phyloP scores from a whole-genome alignment of 257 asterid genomes.

The Solanum chilense region DNA sequence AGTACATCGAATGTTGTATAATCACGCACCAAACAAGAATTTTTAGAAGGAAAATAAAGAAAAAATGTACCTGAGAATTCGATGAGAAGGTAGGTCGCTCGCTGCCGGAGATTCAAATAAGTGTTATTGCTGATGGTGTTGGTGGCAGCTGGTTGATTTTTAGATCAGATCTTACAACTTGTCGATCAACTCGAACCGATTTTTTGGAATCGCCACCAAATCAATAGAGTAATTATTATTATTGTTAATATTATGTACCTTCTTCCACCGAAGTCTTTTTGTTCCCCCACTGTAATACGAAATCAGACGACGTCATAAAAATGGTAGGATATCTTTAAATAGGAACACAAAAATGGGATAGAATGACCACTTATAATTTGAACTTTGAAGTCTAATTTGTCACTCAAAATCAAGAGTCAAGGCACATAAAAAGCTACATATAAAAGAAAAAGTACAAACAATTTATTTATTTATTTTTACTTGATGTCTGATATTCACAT shows the following conservation, averaged over 20 bases:
- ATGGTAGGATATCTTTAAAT: no score
- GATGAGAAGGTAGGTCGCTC: slow-evolving; percentile 65
- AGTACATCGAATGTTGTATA: no score
- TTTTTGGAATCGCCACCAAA: slow-evolving; percentile 26
- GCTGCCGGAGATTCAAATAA: slow-evolving; percentile 68
- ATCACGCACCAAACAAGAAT: background rate
- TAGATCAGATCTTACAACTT: slow-evolving; percentile 56
- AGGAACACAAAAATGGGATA: no score
- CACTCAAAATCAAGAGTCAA: no score
- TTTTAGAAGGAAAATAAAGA: background rate
- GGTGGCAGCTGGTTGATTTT: slow-evolving; percentile 13
- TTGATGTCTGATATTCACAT: background rate
- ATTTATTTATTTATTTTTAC: no score
- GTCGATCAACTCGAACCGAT: slow-evolving; percentile 38
- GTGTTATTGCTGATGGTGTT: slow-evolving; percentile 7
- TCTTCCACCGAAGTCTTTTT: slow-evolving; percentile 76
- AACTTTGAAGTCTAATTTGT: no score
- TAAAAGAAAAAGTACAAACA: background rate
- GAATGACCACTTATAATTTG: no score
- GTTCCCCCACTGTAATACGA: slow-evolving; percentile 80
- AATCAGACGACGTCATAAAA: slow-evolving; percentile 51
- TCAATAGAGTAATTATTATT: slow-evolving; percentile 24
- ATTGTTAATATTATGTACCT: slow-evolving; percentile 23
- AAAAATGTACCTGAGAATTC: slow-evolving; percentile 33
- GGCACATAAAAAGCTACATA: no score